Conservation (phyloP, 805 yeast species). For the Kockiozyma suomiensis region DNA sequence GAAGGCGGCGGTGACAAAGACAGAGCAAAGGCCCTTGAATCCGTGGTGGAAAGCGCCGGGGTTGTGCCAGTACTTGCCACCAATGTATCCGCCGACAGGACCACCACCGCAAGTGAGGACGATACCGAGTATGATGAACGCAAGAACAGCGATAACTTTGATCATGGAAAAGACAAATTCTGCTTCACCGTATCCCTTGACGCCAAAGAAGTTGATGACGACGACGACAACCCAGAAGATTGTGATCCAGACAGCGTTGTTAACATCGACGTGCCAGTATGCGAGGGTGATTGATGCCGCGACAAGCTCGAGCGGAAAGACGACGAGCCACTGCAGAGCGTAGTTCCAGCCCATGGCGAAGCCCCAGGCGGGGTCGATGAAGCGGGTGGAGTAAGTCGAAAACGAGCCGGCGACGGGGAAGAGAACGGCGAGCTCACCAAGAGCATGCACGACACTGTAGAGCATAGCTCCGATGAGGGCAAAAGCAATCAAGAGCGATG, state of each 20-base stretch:
- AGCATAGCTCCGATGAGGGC: conserved; percentile 54
- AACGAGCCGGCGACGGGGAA: conserved; percentile 68
- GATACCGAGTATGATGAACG: conserved; percentile 63
- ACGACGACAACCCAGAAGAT: conserved; percentile 57
- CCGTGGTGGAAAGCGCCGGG: conserved; percentile 64
- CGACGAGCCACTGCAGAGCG: conserved; percentile 63
- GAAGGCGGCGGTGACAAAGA: conserved; percentile 77
- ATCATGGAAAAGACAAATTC: conserved; percentile 62
- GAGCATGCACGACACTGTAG: conserved; percentile 54
- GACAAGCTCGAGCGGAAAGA: conserved; percentile 66
- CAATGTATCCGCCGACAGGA: conserved; percentile 59
- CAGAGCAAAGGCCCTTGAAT: conserved; percentile 73
- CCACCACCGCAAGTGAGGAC: conserved; percentile 61
- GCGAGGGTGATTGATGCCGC: conserved; percentile 61
- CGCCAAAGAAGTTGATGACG: conserved; percentile 56
- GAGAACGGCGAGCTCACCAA: conserved; percentile 66
- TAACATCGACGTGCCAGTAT: conserved; percentile 54
- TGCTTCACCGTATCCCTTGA: conserved; percentile 66
- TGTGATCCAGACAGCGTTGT: conserved; percentile 61
- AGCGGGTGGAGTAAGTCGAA: conserved; percentile 61
- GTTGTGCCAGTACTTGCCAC: conserved; percentile 59
- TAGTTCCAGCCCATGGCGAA: conserved; percentile 76
- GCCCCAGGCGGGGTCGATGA: conserved; percentile 68
- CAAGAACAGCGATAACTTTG: conserved; percentile 60
- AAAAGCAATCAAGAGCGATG: conserved; percentile 55